Evolutionary conservation across 192 early-diverging fungal genomes (phyloP), one percentile per base, ranked within the genome.

Genomic region (Backusella australiensis): DNA sequence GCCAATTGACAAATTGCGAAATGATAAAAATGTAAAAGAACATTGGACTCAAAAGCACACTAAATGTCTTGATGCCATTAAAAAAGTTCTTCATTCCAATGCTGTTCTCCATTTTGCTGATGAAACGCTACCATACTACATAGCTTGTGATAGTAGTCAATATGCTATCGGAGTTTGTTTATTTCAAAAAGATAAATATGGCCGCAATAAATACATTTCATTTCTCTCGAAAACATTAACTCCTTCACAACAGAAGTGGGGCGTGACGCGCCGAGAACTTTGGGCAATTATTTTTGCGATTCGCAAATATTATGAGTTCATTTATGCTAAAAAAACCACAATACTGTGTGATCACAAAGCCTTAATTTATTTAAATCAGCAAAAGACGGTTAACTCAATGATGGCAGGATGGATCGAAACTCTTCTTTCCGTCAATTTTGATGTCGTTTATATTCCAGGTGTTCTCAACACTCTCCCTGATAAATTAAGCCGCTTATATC

Each of bases 361-460:
- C 75, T 83, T 35, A 38, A 81, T 19, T 71, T 80, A 8, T 72
- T 38, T 67, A 78, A 81, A 1, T 77, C 15, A 88, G 29, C 82
- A 69, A 84, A 86, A 89, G 35, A 32, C 29, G 29, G 29, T 32
- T 32, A 32, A 32, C 91, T 89, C 79, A 91, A 91, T 84, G 93
- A 91, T 42, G 87, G 88, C 97, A 34, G 94, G 93, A 77, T 97
- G 97, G 32, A 94, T 87, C 1, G 91, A 87, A 81, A 97, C 95
- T 85, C 96, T 97, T 79, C 96, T 96, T 85, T 94, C 97, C 74
- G 97, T 96, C 0, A 89, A 90, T 73, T 91, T 85, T n/a, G 94
- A 93, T 68, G 72, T 70, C 0, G 21, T 74, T 1, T 38, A 69
- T 41, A 69, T 69, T 11, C 68, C 68, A 19, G 68, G 68, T 8